Conservation (phyloP, 805 yeast species). For the Starmerella scarabaei region DNA sequence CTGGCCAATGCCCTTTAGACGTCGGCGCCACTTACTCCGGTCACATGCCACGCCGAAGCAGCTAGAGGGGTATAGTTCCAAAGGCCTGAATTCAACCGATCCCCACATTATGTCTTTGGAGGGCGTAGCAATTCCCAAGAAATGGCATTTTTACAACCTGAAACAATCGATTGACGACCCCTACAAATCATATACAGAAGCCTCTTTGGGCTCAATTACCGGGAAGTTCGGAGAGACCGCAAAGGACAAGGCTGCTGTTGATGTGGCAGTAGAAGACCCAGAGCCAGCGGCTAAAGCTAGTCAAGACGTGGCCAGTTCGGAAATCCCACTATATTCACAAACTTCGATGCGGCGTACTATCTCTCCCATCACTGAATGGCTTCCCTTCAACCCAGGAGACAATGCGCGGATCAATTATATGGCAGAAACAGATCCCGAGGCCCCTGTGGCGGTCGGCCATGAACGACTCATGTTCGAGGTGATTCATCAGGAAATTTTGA, state of each 20-base stretch:
- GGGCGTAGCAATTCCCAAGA: slow-evolving; percentile 2
- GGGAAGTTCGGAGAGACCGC: slow-evolving; percentile 1
- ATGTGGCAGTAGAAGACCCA: background rate
- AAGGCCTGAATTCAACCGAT: background rate
- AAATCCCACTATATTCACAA: slow-evolving; percentile 21
- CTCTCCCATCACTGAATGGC: slow-evolving; percentile 26
- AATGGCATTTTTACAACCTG: slow-evolving; percentile 20
- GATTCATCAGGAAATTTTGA: slow-evolving; percentile 15
- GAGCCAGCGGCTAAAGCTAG: slow-evolving; percentile 29
- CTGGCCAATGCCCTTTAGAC: background rate
- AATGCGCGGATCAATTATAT: slow-evolving; percentile 21
- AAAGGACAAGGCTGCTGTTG: background rate
- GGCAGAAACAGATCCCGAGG: slow-evolving; percentile 1
- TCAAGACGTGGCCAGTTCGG: slow-evolving; percentile 18
- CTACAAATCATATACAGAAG: slow-evolving; percentile 9
- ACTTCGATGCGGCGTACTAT: slow-evolving; percentile 21
- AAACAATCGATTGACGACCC: slow-evolving; percentile 19
- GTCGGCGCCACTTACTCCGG: background rate
- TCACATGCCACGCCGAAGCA: background rate
- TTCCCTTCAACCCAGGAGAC: slow-evolving; percentile 30
- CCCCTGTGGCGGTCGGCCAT: slow-evolving; percentile 25
- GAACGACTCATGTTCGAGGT: slow-evolving; percentile 24
- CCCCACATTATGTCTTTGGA: background rate
- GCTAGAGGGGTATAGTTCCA: background rate
- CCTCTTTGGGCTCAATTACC: slow-evolving; percentile 11